Conservation (phyloP, 495 filamentous ascomycete species). For the Penicillium chermesinum region DNA sequence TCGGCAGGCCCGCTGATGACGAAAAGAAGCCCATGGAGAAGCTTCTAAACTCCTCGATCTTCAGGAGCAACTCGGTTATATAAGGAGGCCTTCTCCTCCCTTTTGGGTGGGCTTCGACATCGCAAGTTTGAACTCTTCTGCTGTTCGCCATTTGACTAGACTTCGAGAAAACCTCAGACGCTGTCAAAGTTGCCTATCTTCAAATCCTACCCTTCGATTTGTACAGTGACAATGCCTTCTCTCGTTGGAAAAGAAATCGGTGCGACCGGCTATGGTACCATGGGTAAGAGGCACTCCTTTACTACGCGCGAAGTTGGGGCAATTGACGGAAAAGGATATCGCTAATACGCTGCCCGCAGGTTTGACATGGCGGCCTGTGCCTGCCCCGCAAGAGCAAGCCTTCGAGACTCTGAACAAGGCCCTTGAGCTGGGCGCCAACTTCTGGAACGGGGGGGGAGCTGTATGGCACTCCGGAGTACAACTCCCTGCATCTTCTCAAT, state of each 20-base stretch:
- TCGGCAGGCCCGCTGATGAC: not conserved
- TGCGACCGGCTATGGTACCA: conserved; percentile 42
- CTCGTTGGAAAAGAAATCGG: conserved; percentile 42
- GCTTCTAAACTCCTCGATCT: too few relatives aligned
- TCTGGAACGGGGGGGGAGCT: conserved; percentile 82
- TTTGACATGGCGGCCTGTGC: conserved; percentile 66
- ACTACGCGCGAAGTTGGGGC: not conserved
- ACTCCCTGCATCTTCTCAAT: conserved; percentile 55
- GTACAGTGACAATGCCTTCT: conserved; percentile 29
- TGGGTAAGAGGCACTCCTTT: conserved; percentile 27
- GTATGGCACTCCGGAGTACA: conserved; percentile 67
- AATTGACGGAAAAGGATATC: not conserved
- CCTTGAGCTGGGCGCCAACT: conserved; percentile 59
- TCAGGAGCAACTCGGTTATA: not conserved
- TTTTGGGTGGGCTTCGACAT: too few relatives aligned
- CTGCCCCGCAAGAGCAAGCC: conserved; percentile 53
- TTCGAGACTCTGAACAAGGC: conserved; percentile 65
- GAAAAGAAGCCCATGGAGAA: not conserved
- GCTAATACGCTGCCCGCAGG: conserved; percentile 33
- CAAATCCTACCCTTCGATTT: not conserved
- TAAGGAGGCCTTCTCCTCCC: too few relatives aligned
- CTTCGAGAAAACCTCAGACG: not conserved
- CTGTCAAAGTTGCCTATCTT: not conserved
- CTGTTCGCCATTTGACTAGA: too few relatives aligned
- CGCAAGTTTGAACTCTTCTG: too few relatives aligned